These are phyloP conservation scores for Sinapis alba DNA, from an alignment of 441 rosid species.

Conservation along the genomic window DNA sequence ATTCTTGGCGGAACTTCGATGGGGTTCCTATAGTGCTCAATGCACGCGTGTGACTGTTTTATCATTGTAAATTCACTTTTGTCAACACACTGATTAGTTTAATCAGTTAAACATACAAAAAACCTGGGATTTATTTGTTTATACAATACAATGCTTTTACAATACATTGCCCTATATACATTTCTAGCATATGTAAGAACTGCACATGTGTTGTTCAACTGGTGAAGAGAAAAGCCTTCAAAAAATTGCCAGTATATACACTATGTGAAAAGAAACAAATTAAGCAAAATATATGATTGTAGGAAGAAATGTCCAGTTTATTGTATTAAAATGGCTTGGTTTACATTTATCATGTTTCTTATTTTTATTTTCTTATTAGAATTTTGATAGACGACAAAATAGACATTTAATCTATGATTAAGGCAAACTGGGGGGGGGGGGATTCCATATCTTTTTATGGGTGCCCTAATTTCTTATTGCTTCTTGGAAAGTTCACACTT, in stretches of 20 bases:
- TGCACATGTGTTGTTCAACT: conserved; percentile 3
- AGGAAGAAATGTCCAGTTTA: not conserved
- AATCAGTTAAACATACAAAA: not conserved
- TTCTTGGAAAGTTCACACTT: conserved; percentile 41
- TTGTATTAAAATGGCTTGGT: not conserved
- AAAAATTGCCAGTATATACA: not conserved
- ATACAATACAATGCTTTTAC: conserved; percentile 3
- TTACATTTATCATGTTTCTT: not conserved
- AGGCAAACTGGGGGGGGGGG: conserved; percentile 29
- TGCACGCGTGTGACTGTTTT: conserved; percentile 39
- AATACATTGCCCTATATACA: not conserved
- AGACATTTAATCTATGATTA: conserved; percentile 44
- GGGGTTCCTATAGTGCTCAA: conserved; percentile 25
- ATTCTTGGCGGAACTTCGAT: conserved; percentile 15
- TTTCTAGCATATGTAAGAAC: not conserved
- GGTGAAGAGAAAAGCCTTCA: not conserved
- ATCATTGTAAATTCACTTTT: conserved; percentile 42
- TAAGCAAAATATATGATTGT: not conserved
- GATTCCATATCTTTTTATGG: conserved; percentile 36
- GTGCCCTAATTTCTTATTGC: conserved; percentile 37
- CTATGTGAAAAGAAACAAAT: not conserved
- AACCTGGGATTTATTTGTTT: conserved; percentile 5
- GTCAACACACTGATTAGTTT: conserved; percentile 29
- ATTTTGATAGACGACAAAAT: conserved; percentile 35
- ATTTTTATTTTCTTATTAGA: not conserved